phyloP scores from a whole-genome alignment of 2,329 filamentous ascomycete species.

The Helotiales sp. region DNA sequence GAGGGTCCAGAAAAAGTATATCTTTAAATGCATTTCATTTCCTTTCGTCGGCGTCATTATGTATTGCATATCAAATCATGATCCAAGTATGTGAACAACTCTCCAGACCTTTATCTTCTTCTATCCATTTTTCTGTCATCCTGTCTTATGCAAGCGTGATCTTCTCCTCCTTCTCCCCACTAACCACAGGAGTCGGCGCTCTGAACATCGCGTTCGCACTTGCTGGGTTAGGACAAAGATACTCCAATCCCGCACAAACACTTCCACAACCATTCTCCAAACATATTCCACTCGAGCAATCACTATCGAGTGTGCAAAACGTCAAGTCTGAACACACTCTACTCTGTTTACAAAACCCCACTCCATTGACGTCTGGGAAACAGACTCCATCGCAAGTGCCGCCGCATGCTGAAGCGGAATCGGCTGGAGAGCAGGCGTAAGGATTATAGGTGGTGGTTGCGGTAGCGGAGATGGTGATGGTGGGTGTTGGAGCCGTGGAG shows the following conservation, averaged over 20 bases:
- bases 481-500: not conserved
- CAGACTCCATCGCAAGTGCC: not conserved
- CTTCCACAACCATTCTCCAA: not conserved
- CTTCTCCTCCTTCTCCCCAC: not conserved
- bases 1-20: not conserved
- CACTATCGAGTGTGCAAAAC: not conserved
- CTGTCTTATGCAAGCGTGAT: not conserved
- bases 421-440: not conserved
- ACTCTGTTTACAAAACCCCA: not conserved
- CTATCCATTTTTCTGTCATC: not conserved
- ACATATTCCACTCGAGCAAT: not conserved
- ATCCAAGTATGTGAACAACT: not conserved
- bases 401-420: not conserved
- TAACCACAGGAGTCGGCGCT: not conserved
- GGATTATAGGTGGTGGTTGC: not conserved
- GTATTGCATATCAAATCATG: not conserved
- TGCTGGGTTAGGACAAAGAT: not conserved
- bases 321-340: not conserved
- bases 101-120: not conserved
- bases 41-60: not conserved
- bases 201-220: not conserved
- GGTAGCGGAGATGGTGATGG: not conserved
- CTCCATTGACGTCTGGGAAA: slow-evolving; percentile 1
- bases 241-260: not conserved
- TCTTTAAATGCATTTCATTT: not conserved